Base-by-base conservation (phyloP, 2,329 filamentous ascomycete species). In the Colletotrichum tabaci region DNA sequence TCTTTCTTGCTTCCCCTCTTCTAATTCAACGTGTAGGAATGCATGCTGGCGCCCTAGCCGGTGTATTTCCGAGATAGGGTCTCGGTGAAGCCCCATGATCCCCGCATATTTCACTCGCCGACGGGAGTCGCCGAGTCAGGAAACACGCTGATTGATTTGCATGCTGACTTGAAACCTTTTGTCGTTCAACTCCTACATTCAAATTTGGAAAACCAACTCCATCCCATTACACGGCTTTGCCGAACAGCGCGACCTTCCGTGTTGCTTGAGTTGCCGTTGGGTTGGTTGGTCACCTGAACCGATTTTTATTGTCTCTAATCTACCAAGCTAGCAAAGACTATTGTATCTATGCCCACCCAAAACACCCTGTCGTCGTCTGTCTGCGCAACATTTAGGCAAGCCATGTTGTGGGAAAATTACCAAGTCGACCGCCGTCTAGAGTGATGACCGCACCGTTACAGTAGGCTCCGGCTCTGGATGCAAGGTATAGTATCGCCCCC, bases 401-500 rank as follows among this genome's bases (percentile, higher is more conserved):
- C 71, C 71, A 90, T 3, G 86, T 85, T 16, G 86, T 85, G 38
- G 90, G 88, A 73, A 91, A 84, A 18, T 82, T 86, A 38, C 84
- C 83, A 60, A 93, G 77, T 68, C 90, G 84, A 1, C 91, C 91
- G 60, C 91, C 91, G 77, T 93, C 92, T 0, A 89, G 83, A 9
- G 92, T 80, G 57, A 92, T 80, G 18, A 90, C 85, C 71, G 87
- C 87, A 2, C 91, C 92, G 78, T 93, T 93, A 75, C 88, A 83
- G 78, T 92, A 93, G 4, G 88, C 88, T 0, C 92, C 92, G 3
- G 91, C 90, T 73, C 87, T 82, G 60, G 89, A 90, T 4, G 88
- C 89, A 77, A 94, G 83, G 82, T 90, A 93, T 61, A 94, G 78
- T 35, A 93, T 86, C 58, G 89, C 84, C 1, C 91, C 91, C 1